A percentile compares a stretch with the other conserved stretches of the same genome.
Evolutionary conservation across 345 rosid genomes (phyloP).

Genomic region (Bruguiera gymnorhiza): DNA sequence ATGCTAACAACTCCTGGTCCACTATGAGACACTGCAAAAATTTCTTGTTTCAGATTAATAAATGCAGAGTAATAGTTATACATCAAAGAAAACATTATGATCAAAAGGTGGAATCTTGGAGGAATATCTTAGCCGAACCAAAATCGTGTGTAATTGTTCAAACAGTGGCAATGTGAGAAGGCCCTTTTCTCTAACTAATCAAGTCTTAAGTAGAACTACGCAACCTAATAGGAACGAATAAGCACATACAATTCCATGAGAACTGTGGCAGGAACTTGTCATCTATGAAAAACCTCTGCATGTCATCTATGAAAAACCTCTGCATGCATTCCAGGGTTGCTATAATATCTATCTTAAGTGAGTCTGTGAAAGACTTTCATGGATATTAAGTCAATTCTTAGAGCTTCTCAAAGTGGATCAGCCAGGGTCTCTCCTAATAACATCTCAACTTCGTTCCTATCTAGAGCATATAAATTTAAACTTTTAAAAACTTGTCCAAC

Average conservation of each 20-base stretch:
- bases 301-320: too few species aligned
- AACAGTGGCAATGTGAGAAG: background rate
- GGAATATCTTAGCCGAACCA: background rate
- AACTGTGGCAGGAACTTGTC: too few species aligned
- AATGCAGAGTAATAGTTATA: background rate
- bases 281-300: too few species aligned
- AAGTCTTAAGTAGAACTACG: background rate
- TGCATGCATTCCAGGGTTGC: too few species aligned
- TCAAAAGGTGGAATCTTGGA: background rate
- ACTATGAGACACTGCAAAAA: conserved; percentile 67
- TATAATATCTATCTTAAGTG: too few species aligned
- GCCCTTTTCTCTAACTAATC: background rate
- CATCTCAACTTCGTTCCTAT: too few species aligned
- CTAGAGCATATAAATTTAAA: too few species aligned
- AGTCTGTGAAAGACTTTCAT: too few species aligned
- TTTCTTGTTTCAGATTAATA: conserved; percentile 12
- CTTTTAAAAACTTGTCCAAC: too few species aligned
- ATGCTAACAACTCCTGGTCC: conserved; percentile 97
- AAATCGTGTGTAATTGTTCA: background rate
- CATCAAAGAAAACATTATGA: background rate
- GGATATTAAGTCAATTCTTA: too few species aligned
- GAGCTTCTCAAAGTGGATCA: too few species aligned
- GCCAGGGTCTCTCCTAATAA: too few species aligned
- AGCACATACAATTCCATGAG: background rate
- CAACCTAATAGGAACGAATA: background rate